Evolutionary conservation across 1,284 basidiomycete species (phyloP).

Genomic region (Pyrrhoderma noxium): DNA sequence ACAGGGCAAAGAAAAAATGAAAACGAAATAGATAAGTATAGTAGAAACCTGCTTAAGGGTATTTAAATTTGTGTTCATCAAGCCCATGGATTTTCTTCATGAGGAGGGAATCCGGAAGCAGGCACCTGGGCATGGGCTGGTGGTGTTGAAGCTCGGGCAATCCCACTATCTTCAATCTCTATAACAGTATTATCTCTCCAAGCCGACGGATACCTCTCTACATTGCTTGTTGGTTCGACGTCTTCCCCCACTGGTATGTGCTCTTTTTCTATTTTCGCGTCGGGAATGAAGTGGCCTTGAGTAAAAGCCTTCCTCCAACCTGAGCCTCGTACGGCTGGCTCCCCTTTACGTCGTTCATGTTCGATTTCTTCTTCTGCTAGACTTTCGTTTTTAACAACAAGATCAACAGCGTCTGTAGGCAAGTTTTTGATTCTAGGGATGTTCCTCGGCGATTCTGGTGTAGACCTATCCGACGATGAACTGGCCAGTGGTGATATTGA

Average conservation of each 20-base stretch:
- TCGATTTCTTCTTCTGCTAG: slow-evolving; percentile 44
- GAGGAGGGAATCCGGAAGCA: slow-evolving; percentile 10
- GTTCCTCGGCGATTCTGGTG: neutral
- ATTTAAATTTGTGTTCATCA: slow-evolving; percentile 18
- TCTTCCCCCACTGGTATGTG: slow-evolving; percentile 26
- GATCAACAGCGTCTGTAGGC: slow-evolving; percentile 71
- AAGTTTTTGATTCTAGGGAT: slow-evolving; percentile 27
- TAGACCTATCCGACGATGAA: slow-evolving; percentile 8
- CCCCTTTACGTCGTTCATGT: slow-evolving; percentile 46
- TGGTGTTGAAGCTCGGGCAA: slow-evolving; percentile 35
- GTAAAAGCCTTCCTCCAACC: slow-evolving; percentile 48
- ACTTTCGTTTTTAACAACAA: slow-evolving; percentile 58
- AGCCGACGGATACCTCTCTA: slow-evolving; percentile 21
- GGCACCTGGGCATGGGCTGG: slow-evolving; percentile 35
- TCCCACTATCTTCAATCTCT: slow-evolving; percentile 25
- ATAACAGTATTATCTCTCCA: slow-evolving; percentile 26
- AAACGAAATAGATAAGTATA: neutral
- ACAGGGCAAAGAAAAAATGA: neutral
- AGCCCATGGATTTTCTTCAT: slow-evolving; percentile 23
- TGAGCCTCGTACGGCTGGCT: slow-evolving; percentile 36
- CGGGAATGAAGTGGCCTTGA: slow-evolving; percentile 41
- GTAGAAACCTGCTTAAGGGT: neutral
- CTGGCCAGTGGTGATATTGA: slow-evolving; percentile 8
- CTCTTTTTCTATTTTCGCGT: slow-evolving; percentile 30
- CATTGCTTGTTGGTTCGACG: slow-evolving; percentile 20